Evolutionary conservation across 768 basidiomycete species (phyloP).

Genomic region (Boletus rubropictus): DNA sequence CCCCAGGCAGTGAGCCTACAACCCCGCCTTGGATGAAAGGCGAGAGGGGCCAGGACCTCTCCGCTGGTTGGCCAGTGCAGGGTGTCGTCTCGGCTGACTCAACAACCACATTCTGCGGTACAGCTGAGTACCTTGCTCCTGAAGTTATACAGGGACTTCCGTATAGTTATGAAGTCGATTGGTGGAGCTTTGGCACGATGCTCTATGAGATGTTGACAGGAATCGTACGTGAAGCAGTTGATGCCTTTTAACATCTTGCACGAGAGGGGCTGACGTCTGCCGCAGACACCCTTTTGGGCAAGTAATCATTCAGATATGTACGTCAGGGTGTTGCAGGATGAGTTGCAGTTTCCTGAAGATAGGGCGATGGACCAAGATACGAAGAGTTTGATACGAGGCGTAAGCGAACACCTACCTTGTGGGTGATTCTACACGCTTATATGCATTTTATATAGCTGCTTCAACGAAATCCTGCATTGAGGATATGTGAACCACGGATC

Average conservation of each 20-base stretch:
- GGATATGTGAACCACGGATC: slow-evolving; percentile 90
- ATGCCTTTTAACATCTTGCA: slow-evolving; percentile 12
- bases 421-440: slow-evolving; percentile 4
- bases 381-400: slow-evolving; percentile 90
- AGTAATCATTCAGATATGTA: slow-evolving; percentile 95
- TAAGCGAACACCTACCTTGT: slow-evolving; percentile 37
- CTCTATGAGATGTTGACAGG: slow-evolving; percentile 96
- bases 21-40: slow-evolving; percentile 78
- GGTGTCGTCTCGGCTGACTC: slow-evolving; percentile 49
- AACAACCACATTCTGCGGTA: slow-evolving; percentile 89
- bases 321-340: slow-evolving; percentile 84
- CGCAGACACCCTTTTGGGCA: slow-evolving; percentile 86
- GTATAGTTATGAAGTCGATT: slow-evolving; percentile 93
- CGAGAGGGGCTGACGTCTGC: slow-evolving; percentile 14
- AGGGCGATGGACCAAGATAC: slow-evolving; percentile 92
- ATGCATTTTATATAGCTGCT: slow-evolving; percentile 53
- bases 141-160: slow-evolving; percentile 90
- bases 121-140: slow-evolving; percentile 94
- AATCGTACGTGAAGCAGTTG: slow-evolving; percentile 48
- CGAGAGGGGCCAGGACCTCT: slow-evolving; percentile 49
- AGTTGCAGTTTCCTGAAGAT: slow-evolving; percentile 85
- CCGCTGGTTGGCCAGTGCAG: slow-evolving; percentile 54
- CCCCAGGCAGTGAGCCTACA: slow-evolving; percentile 35
- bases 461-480: slow-evolving; percentile 84
- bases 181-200: slow-evolving; percentile 99